Conservation (phyloP, 1,284 basidiomycete genomes). For the Cutaneotrichosporon cavernicola region DNA sequence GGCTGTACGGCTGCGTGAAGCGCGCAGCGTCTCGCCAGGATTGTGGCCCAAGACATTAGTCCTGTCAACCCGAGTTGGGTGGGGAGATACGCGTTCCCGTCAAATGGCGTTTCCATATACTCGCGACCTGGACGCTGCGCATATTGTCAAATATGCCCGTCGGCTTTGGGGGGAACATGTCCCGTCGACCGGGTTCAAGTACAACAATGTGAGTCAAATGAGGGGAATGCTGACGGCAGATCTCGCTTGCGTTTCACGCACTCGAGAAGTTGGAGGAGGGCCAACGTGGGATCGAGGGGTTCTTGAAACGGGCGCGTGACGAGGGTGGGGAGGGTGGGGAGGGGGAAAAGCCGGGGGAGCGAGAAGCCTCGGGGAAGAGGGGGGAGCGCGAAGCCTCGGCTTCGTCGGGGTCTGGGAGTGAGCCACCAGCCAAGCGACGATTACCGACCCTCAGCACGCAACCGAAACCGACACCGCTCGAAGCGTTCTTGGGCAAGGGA, state of each 20-base stretch:
- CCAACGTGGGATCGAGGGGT: constrained; percentile 81
- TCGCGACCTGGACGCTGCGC: constrained; percentile 68
- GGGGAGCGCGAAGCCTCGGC: background rate
- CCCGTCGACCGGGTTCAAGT: constrained; percentile 60
- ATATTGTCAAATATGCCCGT: constrained; percentile 73
- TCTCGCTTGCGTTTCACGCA: constrained; percentile 77
- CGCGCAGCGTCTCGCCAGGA: constrained; percentile 67
- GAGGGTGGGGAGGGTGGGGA: too few relatives aligned
- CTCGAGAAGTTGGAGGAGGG: constrained; percentile 76
- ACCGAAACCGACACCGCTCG: constrained; percentile 30
- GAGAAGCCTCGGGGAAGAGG: background rate
- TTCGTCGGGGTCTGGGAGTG: background rate
- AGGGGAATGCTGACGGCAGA: constrained; percentile 29
- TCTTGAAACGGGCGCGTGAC: constrained; percentile 57
- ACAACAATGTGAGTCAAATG: constrained; percentile 59
- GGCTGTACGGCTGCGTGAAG: constrained; percentile 76
- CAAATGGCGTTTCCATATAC: constrained; percentile 81
- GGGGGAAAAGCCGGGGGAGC: too few relatives aligned
- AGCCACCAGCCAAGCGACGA: constrained; percentile 31
- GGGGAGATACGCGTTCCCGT: constrained; percentile 61
- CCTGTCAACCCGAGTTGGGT: constrained; percentile 61
- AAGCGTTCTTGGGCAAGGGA: constrained; percentile 30
- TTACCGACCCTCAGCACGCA: constrained; percentile 35
- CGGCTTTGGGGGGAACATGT: constrained; percentile 85
- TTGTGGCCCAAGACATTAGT: constrained; percentile 93